Evolutionary conservation across 306 rosid species (phyloP).

Genomic region (Trichosanthes truncata): DNA sequence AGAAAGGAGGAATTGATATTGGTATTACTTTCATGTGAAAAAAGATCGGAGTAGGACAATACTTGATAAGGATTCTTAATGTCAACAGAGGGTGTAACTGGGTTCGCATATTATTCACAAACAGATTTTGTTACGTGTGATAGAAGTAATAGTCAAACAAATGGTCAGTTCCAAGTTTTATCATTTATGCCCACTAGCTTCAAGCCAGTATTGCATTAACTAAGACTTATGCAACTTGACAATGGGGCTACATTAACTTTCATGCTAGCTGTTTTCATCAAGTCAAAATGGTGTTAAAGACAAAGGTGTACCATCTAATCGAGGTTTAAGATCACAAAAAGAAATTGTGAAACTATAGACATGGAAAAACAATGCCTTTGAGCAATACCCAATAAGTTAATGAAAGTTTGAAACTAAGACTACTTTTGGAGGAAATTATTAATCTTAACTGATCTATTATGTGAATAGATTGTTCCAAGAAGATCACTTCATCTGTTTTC

Average conservation of each 20-base stretch:
- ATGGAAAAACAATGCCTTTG: background rate
- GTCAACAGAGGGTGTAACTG: background rate
- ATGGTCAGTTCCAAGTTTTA: too few species aligned
- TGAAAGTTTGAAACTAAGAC: background rate
- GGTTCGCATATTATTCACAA: too few species aligned
- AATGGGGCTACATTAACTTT: background rate
- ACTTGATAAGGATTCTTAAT: conserved; percentile 1
- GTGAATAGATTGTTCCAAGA: background rate
- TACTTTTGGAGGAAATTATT: background rate
- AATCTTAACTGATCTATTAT: background rate
- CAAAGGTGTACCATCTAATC: background rate
- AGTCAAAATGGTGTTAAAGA: background rate
- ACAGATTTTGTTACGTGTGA: too few species aligned
- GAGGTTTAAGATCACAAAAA: background rate
- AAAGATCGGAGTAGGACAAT: background rate
- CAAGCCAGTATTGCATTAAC: background rate
- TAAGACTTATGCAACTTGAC: background rate
- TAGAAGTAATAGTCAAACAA: too few species aligned
- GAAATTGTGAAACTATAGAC: background rate
- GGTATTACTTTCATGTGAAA: background rate
- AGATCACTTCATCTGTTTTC: background rate
- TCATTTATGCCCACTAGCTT: background rate
- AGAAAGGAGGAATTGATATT: background rate
- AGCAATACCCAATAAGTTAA: background rate
- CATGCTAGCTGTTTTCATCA: conserved; percentile 1